Conservation (phyloP, 2,329 filamentous ascomycete genomes). For the Teratosphaeria nubilosa region DNA sequence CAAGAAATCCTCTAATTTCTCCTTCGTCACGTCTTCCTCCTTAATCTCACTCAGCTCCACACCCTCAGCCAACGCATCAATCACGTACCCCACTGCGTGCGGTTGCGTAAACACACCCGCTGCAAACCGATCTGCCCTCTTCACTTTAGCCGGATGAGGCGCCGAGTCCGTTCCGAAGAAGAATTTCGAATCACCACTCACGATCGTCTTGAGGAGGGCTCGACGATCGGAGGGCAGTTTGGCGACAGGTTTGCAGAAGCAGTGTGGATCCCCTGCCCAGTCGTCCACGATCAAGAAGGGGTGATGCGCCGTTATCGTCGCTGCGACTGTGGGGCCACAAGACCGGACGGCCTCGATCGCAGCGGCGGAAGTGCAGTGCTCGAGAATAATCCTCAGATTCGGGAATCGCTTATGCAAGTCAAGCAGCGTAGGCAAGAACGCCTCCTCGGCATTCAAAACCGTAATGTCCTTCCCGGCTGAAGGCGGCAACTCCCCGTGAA, state of each 20-base stretch:
- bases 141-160: conserved; percentile 55
- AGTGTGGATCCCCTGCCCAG: conserved; percentile 59
- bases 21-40: conserved; percentile 44
- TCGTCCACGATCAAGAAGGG: conserved; percentile 71
- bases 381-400: conserved; percentile 53
- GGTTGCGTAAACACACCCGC: conserved; percentile 76
- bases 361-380: conserved; percentile 81
- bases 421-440: conserved; percentile 70
- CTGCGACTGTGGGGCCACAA: conserved; percentile 68
- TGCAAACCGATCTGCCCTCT: conserved; percentile 48
- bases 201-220: conserved; percentile 57
- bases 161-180: conserved; percentile 68
- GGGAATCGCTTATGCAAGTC: conserved; percentile 68
- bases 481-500: conserved; percentile 79
- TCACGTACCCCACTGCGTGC: conserved; percentile 54
- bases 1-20: conserved; percentile 49
- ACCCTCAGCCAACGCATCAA: conserved; percentile 55
- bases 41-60: conserved; percentile 44
- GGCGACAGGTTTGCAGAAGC: conserved; percentile 64
- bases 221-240: conserved; percentile 60
- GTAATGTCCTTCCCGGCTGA: conserved; percentile 32
- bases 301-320: conserved; percentile 80
- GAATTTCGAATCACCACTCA: conserved; percentile 53
- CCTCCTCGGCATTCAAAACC: conserved; percentile 57
- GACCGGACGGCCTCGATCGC: conserved; percentile 67